Evolutionary conservation across 2,329 filamentous ascomycete species (phyloP).

Genomic region (Fusarium verrucosum): DNA sequence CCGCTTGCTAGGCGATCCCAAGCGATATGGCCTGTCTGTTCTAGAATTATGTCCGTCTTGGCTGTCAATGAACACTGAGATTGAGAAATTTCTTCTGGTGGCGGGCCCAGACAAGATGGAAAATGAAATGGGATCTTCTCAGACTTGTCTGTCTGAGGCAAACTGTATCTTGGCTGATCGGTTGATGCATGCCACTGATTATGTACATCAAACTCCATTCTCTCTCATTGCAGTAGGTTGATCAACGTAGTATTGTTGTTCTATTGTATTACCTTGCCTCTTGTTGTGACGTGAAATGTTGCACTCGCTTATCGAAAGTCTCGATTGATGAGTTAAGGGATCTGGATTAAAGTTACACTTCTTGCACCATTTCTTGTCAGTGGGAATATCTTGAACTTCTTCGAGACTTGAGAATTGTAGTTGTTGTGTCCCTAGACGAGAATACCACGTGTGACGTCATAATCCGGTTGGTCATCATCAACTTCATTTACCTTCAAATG

Average conservation of each 20-base stretch:
- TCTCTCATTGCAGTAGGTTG: neutral
- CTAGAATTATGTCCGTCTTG: constrained; percentile 18
- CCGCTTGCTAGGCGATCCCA: neutral
- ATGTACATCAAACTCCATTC: neutral
- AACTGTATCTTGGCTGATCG: neutral
- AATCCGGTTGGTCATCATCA: neutral
- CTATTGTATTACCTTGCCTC: neutral
- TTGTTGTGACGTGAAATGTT: neutral
- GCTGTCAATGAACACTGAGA: neutral
- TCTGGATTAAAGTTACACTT: too few species aligned
- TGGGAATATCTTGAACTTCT: too few species aligned
- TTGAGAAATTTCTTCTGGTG: neutral
- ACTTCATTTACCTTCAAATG: neutral
- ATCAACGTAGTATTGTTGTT: neutral
- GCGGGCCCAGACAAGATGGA: neutral
- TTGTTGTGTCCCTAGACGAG: too few species aligned
- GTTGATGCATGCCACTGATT: too few species aligned
- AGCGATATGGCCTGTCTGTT: neutral
- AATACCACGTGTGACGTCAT: neutral
- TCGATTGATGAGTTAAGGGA: too few species aligned
- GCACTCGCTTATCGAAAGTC: neutral
- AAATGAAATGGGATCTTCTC: neutral
- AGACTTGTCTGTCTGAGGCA: too few species aligned
- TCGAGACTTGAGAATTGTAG: too few species aligned
- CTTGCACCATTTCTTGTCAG: too few species aligned